Conservation (phyloP, 306 rosid genomes). For the Amphicarpaea edgeworthii region DNA sequence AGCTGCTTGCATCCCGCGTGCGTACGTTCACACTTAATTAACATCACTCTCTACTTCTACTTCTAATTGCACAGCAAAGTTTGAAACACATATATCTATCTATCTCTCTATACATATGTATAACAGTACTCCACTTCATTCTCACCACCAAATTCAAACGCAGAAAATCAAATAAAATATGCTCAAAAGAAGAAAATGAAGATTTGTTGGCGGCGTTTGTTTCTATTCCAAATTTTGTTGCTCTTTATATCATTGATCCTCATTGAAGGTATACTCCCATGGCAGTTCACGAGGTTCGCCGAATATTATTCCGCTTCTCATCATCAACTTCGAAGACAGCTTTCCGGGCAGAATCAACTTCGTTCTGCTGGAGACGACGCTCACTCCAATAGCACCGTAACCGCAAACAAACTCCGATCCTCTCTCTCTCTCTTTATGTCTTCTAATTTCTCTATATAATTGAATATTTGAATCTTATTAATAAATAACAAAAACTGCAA, state of each 20-base stretch:
- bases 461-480: too few species aligned
- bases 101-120: too few species aligned
- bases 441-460: too few species aligned
- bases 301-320: not conserved
- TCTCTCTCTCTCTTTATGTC: not conserved
- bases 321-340: slow-evolving; percentile 17
- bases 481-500: too few species aligned
- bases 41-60: not conserved
- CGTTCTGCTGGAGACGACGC: slow-evolving; percentile 9
- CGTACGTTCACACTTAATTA: not conserved
- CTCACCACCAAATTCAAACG: not conserved
- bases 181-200: slow-evolving; percentile 22
- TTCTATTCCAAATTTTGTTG: slow-evolving; percentile 1
- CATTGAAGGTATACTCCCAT: slow-evolving; percentile 23
- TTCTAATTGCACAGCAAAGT: not conserved
- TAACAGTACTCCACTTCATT: too few species aligned
- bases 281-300: slow-evolving; percentile 8
- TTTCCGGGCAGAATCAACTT: slow-evolving; percentile 17
- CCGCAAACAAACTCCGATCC: slow-evolving; percentile 27
- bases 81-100: not conserved
- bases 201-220: not conserved
- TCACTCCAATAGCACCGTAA: slow-evolving; percentile 32
- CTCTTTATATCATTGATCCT: slow-evolving; percentile 30
- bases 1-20: slow-evolving; percentile 26
- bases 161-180: too few species aligned